Evolutionary conservation across 306 rosid genomes (phyloP).

Genomic region (Rosa lucieae): DNA sequence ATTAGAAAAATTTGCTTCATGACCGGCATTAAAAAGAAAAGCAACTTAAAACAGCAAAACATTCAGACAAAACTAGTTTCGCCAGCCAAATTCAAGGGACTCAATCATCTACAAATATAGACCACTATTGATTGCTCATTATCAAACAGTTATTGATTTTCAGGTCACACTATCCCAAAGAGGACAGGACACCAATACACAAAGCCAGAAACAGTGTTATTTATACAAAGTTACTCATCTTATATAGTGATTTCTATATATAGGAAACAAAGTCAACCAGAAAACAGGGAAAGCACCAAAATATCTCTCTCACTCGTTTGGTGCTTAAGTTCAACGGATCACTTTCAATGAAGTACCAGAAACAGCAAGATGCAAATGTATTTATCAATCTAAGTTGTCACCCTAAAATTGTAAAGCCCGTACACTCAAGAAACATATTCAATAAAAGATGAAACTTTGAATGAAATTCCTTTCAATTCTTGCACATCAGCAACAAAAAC

Average conservation of each 20-base stretch:
- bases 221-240: too few relatives aligned
- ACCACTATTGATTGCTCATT: neutral
- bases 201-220: neutral
- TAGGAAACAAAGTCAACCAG: too few relatives aligned
- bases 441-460: neutral
- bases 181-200: neutral
- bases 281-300: neutral
- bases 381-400: neutral
- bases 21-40: neutral
- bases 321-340: neutral
- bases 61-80: neutral
- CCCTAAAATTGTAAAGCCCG: neutral
- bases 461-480: neutral
- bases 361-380: neutral
- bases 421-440: neutral
- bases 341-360: neutral
- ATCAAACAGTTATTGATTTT: neutral
- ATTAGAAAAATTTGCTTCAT: neutral
- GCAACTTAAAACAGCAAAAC: neutral
- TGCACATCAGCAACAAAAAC: too few relatives aligned
- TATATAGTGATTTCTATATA: too few relatives aligned
- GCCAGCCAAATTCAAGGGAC: neutral
- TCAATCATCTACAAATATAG: neutral
- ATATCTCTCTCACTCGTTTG: neutral
- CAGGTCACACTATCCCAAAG: neutral